phyloP scores from a whole-genome alignment of 805 yeast species.

The Cyberlindnera sargentensis region DNA sequence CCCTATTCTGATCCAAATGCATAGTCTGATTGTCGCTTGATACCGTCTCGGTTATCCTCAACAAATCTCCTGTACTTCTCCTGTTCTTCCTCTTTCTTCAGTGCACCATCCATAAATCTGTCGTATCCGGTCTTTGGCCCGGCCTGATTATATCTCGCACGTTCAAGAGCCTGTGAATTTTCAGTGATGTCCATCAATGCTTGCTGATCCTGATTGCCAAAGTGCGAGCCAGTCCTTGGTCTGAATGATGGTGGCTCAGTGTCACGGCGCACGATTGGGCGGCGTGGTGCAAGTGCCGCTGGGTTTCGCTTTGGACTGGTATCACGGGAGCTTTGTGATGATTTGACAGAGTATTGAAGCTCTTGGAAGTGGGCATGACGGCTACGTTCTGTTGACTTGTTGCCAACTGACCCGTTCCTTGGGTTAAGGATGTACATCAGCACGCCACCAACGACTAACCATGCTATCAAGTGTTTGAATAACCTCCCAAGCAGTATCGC shows the following conservation, averaged over 20 bases:
- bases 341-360: slow-evolving; percentile 18
- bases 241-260: slow-evolving; percentile 3
- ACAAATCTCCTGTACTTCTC: slow-evolving; percentile 14
- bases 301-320: slow-evolving; percentile 4
- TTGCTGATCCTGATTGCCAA: slow-evolving; percentile 10
- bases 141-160: slow-evolving; percentile 7
- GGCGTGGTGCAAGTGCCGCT: neutral
- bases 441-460: slow-evolving; percentile 14
- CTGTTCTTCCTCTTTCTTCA: slow-evolving; percentile 11
- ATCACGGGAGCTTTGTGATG: slow-evolving; percentile 5
- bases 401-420: neutral
- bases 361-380: slow-evolving; percentile 8
- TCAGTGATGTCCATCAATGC: slow-evolving; percentile 15
- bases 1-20: too few species aligned
- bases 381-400: neutral
- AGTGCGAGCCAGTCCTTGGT: neutral
- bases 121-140: slow-evolving; percentile 10
- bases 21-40: slow-evolving; percentile 1
- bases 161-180: slow-evolving; percentile 13
- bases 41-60: slow-evolving; percentile 8
- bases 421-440: slow-evolving; percentile 14
- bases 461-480: slow-evolving; percentile 13
- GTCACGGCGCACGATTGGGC: slow-evolving; percentile 3
- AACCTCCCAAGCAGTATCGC: slow-evolving; percentile 13
- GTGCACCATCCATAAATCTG: slow-evolving; percentile 18